phyloP scores from a whole-genome alignment of 164 flowering plant genomes.

The Tinospora cordifolia region DNA sequence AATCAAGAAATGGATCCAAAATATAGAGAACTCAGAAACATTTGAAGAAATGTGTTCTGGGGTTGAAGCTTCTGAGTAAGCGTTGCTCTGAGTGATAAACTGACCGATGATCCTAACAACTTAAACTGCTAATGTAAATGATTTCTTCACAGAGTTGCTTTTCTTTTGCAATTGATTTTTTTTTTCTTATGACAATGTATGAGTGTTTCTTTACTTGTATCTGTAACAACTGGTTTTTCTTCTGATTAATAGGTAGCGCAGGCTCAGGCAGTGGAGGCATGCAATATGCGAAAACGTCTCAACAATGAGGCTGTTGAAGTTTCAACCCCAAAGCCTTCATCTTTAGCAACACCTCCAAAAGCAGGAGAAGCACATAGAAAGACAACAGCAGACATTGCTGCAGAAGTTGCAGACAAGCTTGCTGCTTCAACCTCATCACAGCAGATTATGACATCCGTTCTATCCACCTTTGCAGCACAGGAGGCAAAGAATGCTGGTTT shows the following conservation, averaged over 20 bases:
- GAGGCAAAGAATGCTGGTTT: slow-evolving; percentile 65
- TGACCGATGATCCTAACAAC: no score
- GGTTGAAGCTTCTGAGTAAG: no score
- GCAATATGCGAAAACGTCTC: slow-evolving; percentile 53
- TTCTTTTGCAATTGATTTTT: neutral
- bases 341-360: slow-evolving; percentile 21
- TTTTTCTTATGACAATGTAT: neutral
- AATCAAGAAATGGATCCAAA: no score
- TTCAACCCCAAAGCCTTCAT: slow-evolving; percentile 30
- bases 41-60: no score
- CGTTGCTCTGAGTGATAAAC: no score
- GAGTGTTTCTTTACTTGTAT: neutral
- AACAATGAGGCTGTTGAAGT: slow-evolving; percentile 41
- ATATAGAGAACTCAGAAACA: no score
- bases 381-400: slow-evolving; percentile 82
- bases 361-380: slow-evolving; percentile 37
- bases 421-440: slow-evolving; percentile 85
- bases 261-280: slow-evolving; percentile 65
- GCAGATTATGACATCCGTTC: slow-evolving; percentile 81
- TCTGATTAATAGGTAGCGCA: slow-evolving; percentile 55
- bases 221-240: neutral
- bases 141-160: neutral
- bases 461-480: slow-evolving; percentile 85
- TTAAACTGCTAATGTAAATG: no score
- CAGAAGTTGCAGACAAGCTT: slow-evolving; percentile 88